phyloP scores from a whole-genome alignment of 305 asterid species.

The Rubia balearica region DNA sequence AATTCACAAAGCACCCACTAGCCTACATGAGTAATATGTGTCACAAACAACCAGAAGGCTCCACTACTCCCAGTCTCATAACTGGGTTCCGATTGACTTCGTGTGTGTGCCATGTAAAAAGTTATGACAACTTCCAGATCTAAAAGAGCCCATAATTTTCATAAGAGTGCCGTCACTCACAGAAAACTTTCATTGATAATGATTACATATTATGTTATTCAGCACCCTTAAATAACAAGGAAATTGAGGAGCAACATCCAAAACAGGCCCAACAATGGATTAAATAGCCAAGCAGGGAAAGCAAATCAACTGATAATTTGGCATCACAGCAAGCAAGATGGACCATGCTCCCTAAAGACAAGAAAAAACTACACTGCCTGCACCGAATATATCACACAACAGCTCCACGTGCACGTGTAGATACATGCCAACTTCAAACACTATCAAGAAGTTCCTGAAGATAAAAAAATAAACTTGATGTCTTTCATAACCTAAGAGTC shows the following conservation, averaged over 20 bases:
- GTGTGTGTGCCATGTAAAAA: neutral
- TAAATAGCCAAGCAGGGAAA: too few relatives aligned
- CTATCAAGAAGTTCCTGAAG: too few relatives aligned
- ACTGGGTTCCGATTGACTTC: neutral
- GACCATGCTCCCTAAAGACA: neutral
- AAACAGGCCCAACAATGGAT: too few relatives aligned
- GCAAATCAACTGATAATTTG: too few relatives aligned
- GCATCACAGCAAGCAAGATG: neutral
- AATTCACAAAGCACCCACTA: neutral
- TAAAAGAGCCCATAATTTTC: neutral
- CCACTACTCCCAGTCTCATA: neutral
- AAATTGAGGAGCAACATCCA: too few relatives aligned
- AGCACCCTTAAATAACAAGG: too few relatives aligned
- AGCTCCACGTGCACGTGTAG: neutral
- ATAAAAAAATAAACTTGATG: too few relatives aligned
- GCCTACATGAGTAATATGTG: neutral
- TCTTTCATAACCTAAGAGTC: neutral
- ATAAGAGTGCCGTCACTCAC: neutral
- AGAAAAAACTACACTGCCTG: neutral
- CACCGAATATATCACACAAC: neutral
- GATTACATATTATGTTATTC: too few relatives aligned
- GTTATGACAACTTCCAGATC: neutral
- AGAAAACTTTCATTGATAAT: neutral
- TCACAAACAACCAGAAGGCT: neutral
- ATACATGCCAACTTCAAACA: too few relatives aligned